Conservation (phyloP, 306 rosid genomes). For the Biancaea sappan region DNA sequence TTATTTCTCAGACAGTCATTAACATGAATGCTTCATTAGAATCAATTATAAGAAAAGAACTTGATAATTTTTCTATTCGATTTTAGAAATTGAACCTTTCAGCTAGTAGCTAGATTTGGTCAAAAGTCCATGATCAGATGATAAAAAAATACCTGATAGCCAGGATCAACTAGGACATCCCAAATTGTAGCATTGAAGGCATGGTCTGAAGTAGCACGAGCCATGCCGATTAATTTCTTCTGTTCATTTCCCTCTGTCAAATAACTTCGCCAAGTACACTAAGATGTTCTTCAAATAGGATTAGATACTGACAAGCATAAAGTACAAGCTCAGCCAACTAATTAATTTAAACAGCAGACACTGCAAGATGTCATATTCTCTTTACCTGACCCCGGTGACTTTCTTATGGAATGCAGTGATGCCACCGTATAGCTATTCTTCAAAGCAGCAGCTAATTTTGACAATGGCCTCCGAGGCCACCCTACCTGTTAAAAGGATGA, state of each 20-base stretch:
- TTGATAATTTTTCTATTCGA: conserved; percentile 17
- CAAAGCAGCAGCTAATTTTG: conserved; percentile 85
- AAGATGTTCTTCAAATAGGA: conserved; percentile 81
- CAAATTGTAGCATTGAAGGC: conserved; percentile 99
- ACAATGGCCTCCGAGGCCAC: conserved; percentile 91
- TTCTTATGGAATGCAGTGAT: conserved; percentile 73
- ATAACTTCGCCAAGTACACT: conserved; percentile 98
- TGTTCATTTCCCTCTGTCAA: conserved; percentile 85
- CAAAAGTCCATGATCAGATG: conserved; percentile 22
- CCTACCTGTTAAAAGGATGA: conserved; percentile 66
- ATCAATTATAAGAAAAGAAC: conserved; percentile 2
- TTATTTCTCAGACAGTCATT: conserved; percentile 8
- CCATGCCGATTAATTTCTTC: conserved; percentile 91
- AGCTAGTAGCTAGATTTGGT: not conserved
- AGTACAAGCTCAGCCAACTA: conserved; percentile 34
- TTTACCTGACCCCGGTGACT: conserved; percentile 82
- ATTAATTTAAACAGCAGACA: conserved; percentile 28
- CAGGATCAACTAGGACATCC: conserved; percentile 97
- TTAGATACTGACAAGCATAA: conserved; percentile 50
- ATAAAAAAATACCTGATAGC: conserved; percentile 70
- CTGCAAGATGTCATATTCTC: conserved; percentile 33
- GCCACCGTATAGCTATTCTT: conserved; percentile 95
- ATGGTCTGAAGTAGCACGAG: conserved; percentile 98
- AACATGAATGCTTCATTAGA: conserved; percentile 8
- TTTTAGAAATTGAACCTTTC: conserved; percentile 8